A percentile compares a stretch with the other conserved stretches of the same genome.
These are phyloP conservation scores for Murraya koenigii DNA, from an alignment of 345 rosid species.

Conservation along the genomic window DNA sequence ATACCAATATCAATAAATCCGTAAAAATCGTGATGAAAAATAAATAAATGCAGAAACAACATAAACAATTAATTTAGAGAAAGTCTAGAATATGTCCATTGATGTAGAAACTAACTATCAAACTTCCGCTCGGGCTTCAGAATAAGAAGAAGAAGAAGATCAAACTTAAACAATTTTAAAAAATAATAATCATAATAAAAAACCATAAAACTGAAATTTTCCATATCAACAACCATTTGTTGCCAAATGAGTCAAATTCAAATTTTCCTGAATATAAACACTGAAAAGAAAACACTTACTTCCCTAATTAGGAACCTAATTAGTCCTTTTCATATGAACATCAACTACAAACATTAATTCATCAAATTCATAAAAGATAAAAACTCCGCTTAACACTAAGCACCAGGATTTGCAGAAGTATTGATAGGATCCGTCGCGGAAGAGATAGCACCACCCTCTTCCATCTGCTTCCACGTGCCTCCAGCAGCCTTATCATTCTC, in stretches of 20 bases:
- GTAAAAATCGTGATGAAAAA: too few species aligned
- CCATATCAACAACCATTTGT: background rate
- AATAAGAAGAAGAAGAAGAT: background rate
- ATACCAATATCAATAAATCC: too few species aligned
- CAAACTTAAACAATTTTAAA: too few species aligned
- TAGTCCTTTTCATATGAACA: background rate
- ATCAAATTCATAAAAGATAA: background rate
- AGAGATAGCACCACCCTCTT: constrained; percentile 38
- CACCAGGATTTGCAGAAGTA: background rate
- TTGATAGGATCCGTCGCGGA: background rate
- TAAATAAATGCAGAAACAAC: too few species aligned
- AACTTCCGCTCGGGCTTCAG: background rate
- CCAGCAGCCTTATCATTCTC: constrained; percentile 8
- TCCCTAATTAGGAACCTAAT: too few species aligned
- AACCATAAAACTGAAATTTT: background rate
- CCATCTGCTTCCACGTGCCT: constrained; percentile 27
- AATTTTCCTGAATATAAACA: background rate
- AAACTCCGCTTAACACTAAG: background rate
- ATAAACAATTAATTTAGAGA: too few species aligned
- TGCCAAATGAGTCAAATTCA: background rate
- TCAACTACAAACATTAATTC: background rate
- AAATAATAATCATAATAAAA: too few species aligned
- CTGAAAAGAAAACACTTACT: background rate
- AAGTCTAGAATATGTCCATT: too few species aligned
- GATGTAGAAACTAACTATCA: too few species aligned